Evolutionary conservation across 805 yeast genomes (phyloP).

Genomic region (Brettanomyces nanus): DNA sequence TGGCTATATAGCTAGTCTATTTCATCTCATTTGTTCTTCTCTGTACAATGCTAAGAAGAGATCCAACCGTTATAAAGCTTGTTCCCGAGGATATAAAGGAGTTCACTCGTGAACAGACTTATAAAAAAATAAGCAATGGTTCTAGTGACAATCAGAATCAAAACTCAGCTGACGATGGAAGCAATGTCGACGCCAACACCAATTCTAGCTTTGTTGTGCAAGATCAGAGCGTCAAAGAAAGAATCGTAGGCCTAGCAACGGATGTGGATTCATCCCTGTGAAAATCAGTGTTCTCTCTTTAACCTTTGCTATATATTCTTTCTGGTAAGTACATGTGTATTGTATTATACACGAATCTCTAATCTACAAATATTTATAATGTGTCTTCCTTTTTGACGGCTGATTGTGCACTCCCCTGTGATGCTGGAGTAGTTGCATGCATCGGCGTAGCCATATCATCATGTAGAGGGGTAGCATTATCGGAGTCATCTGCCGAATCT

Average conservation of each 20-base stretch:
- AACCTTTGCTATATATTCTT: background rate
- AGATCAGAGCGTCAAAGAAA: conserved; percentile 1
- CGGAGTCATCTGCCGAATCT: no score
- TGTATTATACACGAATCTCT: background rate
- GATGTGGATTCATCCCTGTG: no score
- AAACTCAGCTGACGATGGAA: conserved; percentile 1
- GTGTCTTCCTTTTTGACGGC: no score
- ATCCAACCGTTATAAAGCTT: conserved; percentile 58
- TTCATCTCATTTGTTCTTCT: background rate
- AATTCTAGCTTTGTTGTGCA: background rate
- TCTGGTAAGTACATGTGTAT: no score
- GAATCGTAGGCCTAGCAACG: conserved; percentile 2
- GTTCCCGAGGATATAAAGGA: conserved; percentile 58
- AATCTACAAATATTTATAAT: background rate
- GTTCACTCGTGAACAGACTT: conserved; percentile 16
- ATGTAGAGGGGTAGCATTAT: no score
- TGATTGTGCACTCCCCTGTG: no score
- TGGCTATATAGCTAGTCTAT: no score
- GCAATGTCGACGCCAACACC: background rate
- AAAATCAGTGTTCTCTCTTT: background rate
- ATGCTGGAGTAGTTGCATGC: no score
- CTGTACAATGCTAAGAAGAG: conserved; percentile 53
- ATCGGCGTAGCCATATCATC: no score
- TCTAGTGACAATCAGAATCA: conserved; percentile 1
- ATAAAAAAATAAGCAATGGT: conserved; percentile 5